Conservation (phyloP, 352 stramenopile species). For the Halophytophthora batemanensis region DNA sequence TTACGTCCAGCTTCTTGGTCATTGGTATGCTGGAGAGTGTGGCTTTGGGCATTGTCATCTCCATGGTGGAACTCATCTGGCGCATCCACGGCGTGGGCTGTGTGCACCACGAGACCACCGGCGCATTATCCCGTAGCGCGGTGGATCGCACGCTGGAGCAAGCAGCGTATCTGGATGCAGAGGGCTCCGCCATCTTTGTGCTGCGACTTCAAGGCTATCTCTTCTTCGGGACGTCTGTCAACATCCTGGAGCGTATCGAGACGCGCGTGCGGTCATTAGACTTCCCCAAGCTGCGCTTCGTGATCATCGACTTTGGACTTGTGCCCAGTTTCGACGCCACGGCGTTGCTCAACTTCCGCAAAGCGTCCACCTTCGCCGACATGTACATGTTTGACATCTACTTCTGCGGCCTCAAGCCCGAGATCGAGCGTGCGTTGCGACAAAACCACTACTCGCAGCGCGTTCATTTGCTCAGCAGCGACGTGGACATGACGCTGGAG, state of each 20-base stretch:
- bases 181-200: conserved; percentile 66
- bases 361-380: conserved; percentile 54
- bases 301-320: conserved; percentile 80
- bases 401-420: conserved; percentile 61
- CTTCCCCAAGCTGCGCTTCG: conserved; percentile 52
- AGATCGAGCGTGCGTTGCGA: conserved; percentile 43
- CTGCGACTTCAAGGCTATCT: conserved; percentile 76
- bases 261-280: conserved; percentile 60
- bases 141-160: conserved; percentile 69
- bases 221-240: conserved; percentile 82
- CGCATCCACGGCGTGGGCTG: conserved; percentile 77
- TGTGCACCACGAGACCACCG: conserved; percentile 73
- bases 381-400: conserved; percentile 76
- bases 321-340: conserved; percentile 78
- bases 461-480: conserved; percentile 46
- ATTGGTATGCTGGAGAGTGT: conserved; percentile 76
- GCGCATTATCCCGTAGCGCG: conserved; percentile 54
- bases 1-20: conserved; percentile 66
- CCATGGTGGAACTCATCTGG: conserved; percentile 76
- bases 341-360: conserved; percentile 73
- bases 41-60: conserved; percentile 72
- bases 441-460: conserved; percentile 45
- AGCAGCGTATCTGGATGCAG: conserved; percentile 41
- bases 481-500: conserved; percentile 58
- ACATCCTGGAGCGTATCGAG: conserved; percentile 73